Evolutionary conservation across 164 flowering plant species (phyloP).

Genomic region (Aristolochia fimbriata): DNA sequence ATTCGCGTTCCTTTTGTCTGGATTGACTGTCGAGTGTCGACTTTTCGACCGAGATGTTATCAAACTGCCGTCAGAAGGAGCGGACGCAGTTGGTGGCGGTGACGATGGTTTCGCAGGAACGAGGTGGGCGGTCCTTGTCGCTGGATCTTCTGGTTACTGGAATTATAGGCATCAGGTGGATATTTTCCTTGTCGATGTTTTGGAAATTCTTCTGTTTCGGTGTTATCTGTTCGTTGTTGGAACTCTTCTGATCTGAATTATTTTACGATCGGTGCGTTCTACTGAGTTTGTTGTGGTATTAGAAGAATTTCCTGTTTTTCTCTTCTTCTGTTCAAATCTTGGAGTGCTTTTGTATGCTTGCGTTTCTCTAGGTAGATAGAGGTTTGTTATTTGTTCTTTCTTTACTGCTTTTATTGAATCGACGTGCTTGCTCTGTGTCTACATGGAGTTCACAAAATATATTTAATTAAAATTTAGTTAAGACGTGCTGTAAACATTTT

Average conservation of each 20-base stretch:
- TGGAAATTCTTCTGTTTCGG: neutral
- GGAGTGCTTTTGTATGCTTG: too few relatives aligned
- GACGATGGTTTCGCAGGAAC: constrained; percentile 34
- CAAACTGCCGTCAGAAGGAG: constrained; percentile 9
- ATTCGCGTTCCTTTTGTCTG: neutral
- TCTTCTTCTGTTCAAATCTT: too few relatives aligned
- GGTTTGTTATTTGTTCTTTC: too few relatives aligned
- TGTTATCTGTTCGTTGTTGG: neutral
- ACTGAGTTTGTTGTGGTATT: too few relatives aligned
- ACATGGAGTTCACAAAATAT: too few relatives aligned
- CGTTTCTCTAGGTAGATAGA: too few relatives aligned
- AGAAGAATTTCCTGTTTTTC: too few relatives aligned
- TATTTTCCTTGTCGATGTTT: neutral
- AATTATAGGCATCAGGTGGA: constrained; percentile 76
- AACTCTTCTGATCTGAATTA: neutral
- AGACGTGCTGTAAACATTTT: too few relatives aligned
- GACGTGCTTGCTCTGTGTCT: too few relatives aligned
- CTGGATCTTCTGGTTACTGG: constrained; percentile 67
- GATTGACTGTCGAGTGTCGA: neutral
- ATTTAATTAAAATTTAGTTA: too few relatives aligned
- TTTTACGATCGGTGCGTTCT: neutral
- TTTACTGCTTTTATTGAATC: too few relatives aligned
- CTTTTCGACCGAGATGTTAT: neutral
- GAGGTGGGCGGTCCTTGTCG: constrained; percentile 71
- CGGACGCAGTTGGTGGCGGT: neutral